phyloP scores from a whole-genome alignment of 768 basidiomycete species.

The Mycena pura region DNA sequence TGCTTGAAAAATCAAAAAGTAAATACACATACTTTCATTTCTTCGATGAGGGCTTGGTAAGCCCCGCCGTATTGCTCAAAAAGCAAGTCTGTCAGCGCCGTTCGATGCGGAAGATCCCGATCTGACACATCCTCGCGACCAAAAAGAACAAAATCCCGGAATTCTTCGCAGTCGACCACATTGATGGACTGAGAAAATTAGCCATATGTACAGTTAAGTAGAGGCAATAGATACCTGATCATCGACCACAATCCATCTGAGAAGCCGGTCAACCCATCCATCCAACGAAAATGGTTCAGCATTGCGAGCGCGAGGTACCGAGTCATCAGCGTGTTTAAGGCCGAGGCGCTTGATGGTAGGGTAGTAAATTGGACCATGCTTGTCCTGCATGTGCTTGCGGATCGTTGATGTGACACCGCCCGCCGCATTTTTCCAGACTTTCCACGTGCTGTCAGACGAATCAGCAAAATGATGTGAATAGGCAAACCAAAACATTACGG shows the following conservation, averaged over 20 bases:
- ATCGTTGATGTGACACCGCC: conserved; percentile 29
- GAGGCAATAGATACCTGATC: conserved; percentile 40
- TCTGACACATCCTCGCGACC: conserved; percentile 30
- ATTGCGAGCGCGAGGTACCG: not conserved
- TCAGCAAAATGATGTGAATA: not conserved
- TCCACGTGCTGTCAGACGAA: not conserved
- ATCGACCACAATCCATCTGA: conserved; percentile 34
- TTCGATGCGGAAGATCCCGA: conserved; percentile 43
- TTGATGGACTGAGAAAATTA: conserved; percentile 40
- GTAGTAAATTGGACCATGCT: conserved; percentile 27
- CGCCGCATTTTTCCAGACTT: conserved; percentile 27
- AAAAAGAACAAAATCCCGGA: conserved; percentile 39
- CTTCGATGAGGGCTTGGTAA: conserved; percentile 25
- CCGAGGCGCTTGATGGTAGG: not conserved
- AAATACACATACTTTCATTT: conserved; percentile 33
- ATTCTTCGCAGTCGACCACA: conserved; percentile 43
- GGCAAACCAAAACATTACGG: not conserved
- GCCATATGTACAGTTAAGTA: not conserved
- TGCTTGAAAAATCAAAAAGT: not conserved
- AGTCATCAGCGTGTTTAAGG: not conserved
- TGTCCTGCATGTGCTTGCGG: conserved; percentile 30
- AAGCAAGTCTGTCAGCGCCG: conserved; percentile 36
- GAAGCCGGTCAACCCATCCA: conserved; percentile 26
- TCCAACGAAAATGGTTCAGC: conserved; percentile 29
- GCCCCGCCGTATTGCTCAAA: conserved; percentile 30